A percentile compares a stretch with the other conserved stretches of the same genome.
Evolutionary conservation across 306 rosid species (phyloP).

Genomic region (Quercus cerris): DNA sequence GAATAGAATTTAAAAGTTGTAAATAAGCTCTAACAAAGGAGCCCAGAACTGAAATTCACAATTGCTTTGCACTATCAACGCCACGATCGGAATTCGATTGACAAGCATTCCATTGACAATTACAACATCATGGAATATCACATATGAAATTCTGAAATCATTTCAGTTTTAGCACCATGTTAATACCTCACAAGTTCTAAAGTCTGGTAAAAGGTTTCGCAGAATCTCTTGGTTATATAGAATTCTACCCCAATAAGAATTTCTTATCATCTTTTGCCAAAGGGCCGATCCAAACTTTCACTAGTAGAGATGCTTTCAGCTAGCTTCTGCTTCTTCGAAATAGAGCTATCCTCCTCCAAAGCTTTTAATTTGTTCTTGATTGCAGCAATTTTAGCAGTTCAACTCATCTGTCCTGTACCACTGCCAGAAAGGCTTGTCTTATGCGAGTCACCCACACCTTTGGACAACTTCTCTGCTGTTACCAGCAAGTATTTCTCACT

Average conservation of each 20-base stretch:
- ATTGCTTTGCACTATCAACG: not conserved
- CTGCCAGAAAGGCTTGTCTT: slow-evolving; percentile 43
- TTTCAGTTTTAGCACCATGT: not conserved
- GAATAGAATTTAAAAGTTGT: not conserved
- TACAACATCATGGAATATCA: not conserved
- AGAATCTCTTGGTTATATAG: not conserved
- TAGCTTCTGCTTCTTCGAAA: slow-evolving; percentile 71
- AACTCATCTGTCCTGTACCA: slow-evolving; percentile 53
- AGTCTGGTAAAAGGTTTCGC: not conserved
- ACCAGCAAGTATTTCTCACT: slow-evolving; percentile 49
- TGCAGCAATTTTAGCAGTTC: slow-evolving; percentile 81
- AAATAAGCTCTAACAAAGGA: not conserved
- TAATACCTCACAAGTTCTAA: not conserved
- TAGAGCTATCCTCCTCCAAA: slow-evolving; percentile 68
- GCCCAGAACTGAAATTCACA: not conserved
- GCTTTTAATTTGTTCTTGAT: slow-evolving; percentile 87
- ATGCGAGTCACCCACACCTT: slow-evolving; percentile 37
- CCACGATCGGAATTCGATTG: not conserved
- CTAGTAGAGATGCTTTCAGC: slow-evolving; percentile 37
- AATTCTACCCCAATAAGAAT: not conserved
- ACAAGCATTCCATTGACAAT: not conserved
- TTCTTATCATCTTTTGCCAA: slow-evolving; percentile 3
- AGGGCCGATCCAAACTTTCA: not conserved
- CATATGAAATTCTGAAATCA: not conserved
- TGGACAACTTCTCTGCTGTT: slow-evolving; percentile 37